Conservation (phyloP, 306 rosid genomes). For the Dryas octopetala region DNA sequence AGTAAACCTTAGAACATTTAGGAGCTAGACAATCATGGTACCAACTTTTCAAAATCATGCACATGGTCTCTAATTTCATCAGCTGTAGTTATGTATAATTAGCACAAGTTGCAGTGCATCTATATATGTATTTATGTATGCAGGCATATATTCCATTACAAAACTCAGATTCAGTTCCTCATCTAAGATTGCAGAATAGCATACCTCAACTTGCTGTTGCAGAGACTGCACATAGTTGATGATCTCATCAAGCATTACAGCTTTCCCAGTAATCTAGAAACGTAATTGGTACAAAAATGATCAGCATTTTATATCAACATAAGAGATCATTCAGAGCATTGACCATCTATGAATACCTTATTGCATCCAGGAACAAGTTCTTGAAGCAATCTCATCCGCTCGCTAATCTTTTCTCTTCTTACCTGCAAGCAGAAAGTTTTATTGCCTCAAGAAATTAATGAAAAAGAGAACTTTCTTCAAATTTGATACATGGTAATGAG, state of each 20-base stretch:
- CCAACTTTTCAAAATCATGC: neutral
- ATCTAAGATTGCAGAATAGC: constrained; percentile 19
- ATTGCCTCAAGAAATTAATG: neutral
- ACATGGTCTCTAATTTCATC: neutral
- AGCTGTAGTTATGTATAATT: neutral
- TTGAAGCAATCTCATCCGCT: constrained; percentile 96
- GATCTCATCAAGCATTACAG: constrained; percentile 99
- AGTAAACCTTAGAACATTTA: constrained; percentile 14
- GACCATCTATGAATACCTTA: constrained; percentile 53
- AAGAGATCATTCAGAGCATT: constrained; percentile 23
- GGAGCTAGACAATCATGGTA: neutral
- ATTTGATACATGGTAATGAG: constrained; percentile 12
- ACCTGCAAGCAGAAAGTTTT: constrained; percentile 51
- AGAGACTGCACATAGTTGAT: constrained; percentile 96
- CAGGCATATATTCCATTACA: neutral
- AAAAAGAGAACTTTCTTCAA: constrained; percentile 6
- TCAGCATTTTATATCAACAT: constrained; percentile 8
- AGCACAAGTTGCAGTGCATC: neutral
- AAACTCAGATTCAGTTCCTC: neutral
- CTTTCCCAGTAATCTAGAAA: constrained; percentile 91
- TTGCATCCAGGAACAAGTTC: constrained; percentile 99
- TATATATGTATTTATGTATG: neutral
- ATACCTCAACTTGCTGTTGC: constrained; percentile 99
- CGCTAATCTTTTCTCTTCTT: constrained; percentile 98
- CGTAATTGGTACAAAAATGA: constrained; percentile 29